Evolutionary conservation across 768 basidiomycete species (phyloP), one percentile per base, ranked within the genome.

Genomic region (Lactifluus rugatus): DNA sequence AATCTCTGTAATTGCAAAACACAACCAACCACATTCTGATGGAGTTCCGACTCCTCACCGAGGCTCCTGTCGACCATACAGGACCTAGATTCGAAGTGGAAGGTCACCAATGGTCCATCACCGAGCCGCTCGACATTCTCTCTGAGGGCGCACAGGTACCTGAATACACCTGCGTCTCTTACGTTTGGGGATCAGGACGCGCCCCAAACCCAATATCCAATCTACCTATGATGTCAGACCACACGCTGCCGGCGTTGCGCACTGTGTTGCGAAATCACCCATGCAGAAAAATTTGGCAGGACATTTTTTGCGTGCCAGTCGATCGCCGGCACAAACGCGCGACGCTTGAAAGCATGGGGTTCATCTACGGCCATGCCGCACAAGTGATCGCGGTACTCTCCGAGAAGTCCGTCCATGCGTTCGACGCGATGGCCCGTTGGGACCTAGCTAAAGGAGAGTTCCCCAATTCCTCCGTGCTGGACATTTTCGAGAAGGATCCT

Each of bases 101-200:
- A 23, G 59, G 56, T 34, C 42, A 39, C 21, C 47, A 52, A 26
- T 60, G 60, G 60, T 10, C 32, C 26, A 51, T 65, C 42, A 62
- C 47, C 46, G 55, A 58, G 8, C 61, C 63, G 19, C 36, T 63
- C 44, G 58, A 62, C 51, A 45, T 58, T 47, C 36, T 54, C 14
- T 52, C 46, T 17, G 36, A 39, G 23, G 21, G 46, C 7, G 19
- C 48, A 5, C n/a, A 14, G n/a, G 25, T 56, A 23, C 50, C 56
- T 9, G 50, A 41, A 16, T 63, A 67, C 52, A 48, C 56, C 42
- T 64, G 63, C 42, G 50, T 64, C 23, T 67, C 66, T n/a, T 67
- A 66, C 63, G 63, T 64, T 17, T 66, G 63, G 65, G 62, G 60
- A 21, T 6, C 31, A n/a, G 52, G 54, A 16, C 55, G 60, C 17